Conservation (phyloP, 371 early-diverging fungal species). For the Lichtheimia ornata region DNA sequence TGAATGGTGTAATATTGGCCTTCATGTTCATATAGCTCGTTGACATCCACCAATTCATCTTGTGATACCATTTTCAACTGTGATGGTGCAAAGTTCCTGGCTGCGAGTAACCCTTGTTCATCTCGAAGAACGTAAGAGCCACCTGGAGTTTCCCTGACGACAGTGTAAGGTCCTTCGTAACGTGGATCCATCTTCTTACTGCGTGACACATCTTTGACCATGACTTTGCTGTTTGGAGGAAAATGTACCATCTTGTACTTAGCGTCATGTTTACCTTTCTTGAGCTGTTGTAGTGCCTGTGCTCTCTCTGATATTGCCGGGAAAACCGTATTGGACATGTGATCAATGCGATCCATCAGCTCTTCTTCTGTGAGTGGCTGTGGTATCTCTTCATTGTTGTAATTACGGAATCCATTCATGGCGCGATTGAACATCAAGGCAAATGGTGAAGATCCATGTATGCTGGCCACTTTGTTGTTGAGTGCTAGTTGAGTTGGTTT, state of each 20-base stretch:
- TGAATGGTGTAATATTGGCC: constrained; percentile 3
- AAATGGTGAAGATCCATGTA: constrained; percentile 6
- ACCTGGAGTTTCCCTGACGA: constrained; percentile 12
- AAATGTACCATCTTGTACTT: constrained; percentile 10
- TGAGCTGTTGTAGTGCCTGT: neutral
- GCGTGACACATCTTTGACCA: neutral
- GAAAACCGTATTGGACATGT: constrained; percentile 20
- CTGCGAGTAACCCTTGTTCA: constrained; percentile 11
- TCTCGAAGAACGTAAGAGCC: constrained; percentile 16
- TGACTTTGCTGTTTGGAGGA: constrained; percentile 9
- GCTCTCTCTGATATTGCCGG: constrained; percentile 23
- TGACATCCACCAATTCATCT: constrained; percentile 6
- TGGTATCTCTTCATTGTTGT: neutral
- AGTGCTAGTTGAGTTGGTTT: constrained; percentile 3
- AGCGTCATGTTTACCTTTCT: neutral
- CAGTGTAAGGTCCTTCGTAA: constrained; percentile 10
- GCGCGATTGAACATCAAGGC: constrained; percentile 16
- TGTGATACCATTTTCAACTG: constrained; percentile 18
- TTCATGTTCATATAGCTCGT: constrained; percentile 5
- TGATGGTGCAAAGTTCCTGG: constrained; percentile 18
- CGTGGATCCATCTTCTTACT: neutral
- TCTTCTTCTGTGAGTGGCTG: neutral
- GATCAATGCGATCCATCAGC: neutral
- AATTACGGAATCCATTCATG: constrained; percentile 12
- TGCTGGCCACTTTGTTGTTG: constrained; percentile 6